Evolutionary conservation across 2,329 filamentous ascomycete species (phyloP), one percentile per base, ranked within the genome.

Genomic region (Amylocarpus encephaloides): DNA sequence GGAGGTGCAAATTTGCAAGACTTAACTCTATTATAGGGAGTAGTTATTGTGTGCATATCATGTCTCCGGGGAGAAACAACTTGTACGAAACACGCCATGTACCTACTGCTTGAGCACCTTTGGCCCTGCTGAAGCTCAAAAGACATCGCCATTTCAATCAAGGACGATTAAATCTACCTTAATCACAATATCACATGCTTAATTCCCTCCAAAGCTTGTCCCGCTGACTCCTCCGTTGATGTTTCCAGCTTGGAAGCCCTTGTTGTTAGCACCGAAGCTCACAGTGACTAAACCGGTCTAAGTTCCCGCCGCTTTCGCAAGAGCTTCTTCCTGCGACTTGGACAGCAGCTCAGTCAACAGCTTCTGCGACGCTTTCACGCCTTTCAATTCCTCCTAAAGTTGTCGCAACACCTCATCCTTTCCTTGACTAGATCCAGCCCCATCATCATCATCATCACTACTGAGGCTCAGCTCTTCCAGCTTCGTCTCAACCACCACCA

Each of bases 381-480:
- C 53, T 46, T 54, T 52, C 3, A 50, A 46, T 56, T 57, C 59
- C 40, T 56, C 59, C 46, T 61, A 46, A 54, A 59, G 43, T 52
- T 61, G 57, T 48, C 47, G 49, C 40, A 57, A 50, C 48, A 34
- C 53, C 42, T 59, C 49, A 38, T 32, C 30, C 54, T 57, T 60
- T 15, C 41, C 57, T 48, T 52, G 46, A 15, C 6, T 38, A 1
- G 39, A 39, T 56, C 18, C 16, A 50, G n/a, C n/a, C n/a, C 46
- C 45, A 36, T 6, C 45, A 16, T 58, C 56, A 1, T 60, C 50
- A 49, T 51, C 46, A 49, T 57, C 54, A 38, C 43, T 46, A 19
- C 49, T 60, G 34, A 59, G 56, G 48, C 54, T 57, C 42, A 65
- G 35, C 49, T 64, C 62, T 59, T 61, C 54, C 34, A 65, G 40